phyloP scores from a whole-genome alignment of 1,284 basidiomycete genomes.

The Ustilago vetiveriae region DNA sequence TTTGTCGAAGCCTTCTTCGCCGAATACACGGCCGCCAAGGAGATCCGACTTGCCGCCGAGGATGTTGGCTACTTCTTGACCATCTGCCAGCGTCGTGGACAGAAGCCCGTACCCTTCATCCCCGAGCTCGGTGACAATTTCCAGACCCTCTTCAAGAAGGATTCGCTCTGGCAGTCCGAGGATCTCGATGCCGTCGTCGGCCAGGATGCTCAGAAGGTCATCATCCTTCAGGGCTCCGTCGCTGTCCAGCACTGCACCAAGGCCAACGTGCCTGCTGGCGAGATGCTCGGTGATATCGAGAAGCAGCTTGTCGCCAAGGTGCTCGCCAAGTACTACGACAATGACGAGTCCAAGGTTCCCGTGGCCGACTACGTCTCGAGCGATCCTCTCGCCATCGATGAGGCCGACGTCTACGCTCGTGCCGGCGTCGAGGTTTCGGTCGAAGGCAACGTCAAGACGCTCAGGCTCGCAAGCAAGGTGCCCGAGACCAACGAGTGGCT shows the following conservation, averaged over 20 bases:
- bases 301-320: conserved; percentile 80
- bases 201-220: conserved; percentile 90
- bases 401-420: conserved; percentile 65
- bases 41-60: conserved; percentile 90
- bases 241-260: conserved; percentile 86
- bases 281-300: conserved; percentile 89
- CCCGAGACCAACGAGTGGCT: conserved; percentile 76
- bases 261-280: conserved; percentile 92
- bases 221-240: conserved; percentile 95
- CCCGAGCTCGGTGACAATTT: conserved; percentile 89
- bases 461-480: conserved; percentile 42
- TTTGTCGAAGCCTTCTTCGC: conserved; percentile 87
- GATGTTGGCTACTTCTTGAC: conserved; percentile 95
- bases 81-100: conserved; percentile 90
- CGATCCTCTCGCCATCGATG: conserved; percentile 68
- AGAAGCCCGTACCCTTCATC: conserved; percentile 99
- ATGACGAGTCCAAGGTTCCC: conserved; percentile 82
- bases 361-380: conserved; percentile 85
- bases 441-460: conserved; percentile 69
- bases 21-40: conserved; percentile 79
- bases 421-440: conserved; percentile 71
- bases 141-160: conserved; percentile 78
- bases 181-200: conserved; percentile 99
- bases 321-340: conserved; percentile 81
- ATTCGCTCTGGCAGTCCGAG: conserved; percentile 96